Evolutionary conservation across 2,329 filamentous ascomycete genomes (phyloP), one percentile per base, ranked within the genome.

Genomic region (Sporothrix pallida): DNA sequence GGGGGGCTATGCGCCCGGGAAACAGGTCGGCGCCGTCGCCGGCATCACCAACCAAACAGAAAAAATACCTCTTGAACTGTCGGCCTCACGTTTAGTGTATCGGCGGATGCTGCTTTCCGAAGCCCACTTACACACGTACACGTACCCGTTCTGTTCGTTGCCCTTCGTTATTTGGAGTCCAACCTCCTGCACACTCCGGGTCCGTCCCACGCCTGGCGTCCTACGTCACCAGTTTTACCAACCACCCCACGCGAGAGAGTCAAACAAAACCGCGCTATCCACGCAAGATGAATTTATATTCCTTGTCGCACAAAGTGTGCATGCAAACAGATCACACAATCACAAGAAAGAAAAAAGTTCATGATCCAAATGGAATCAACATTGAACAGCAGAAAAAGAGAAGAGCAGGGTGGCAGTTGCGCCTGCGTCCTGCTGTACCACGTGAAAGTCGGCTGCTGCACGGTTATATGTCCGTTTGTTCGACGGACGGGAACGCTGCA

Each of bases 361-460:
- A 23, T 70, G 67, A 70, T n/a, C 50, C 23, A 68, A 67, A 67
- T 54, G 67, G 42, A 69, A 70, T 56, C 7, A 54, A 6, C 17
- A 20, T 37, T 37, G 31, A 37, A 37, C 31, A 48, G 37, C 10
- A 23, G 17, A 31, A 42, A 46, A 12, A 48, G 42, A 42, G 5
- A 44, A 8, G 50, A 70, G n/a, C 10, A 26, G 44, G 67, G 17
- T 44, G 37, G 44, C 31, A 12, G 17, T 44, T 70, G 8, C 50
- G 17, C 15, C 50, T 56, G 48, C 48, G n/a, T 70, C 50, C 50
- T 62, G 69, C 62, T 23, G 54, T 71, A 13, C 52, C 69, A 62
- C 69, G 69, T 60, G 69, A 71, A 71, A 58, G 69, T 46, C 68
- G 12, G 42, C 69, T 26, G 52, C 69, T 71, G 69, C 69, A 62